Conservation (phyloP, 257 asterid species). For the Asclepias syriaca region DNA sequence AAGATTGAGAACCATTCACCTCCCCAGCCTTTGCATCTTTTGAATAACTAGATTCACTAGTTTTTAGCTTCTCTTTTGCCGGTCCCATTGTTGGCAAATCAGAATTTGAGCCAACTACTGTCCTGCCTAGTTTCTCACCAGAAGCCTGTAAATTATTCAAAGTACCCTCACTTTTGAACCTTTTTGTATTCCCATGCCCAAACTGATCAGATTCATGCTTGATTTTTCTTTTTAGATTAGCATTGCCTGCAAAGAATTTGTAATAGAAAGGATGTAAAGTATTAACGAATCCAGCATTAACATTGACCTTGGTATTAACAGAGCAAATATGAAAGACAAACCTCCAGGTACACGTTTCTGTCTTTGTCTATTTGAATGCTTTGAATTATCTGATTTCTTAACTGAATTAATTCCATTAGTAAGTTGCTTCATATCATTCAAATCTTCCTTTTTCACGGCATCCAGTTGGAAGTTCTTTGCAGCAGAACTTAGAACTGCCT, state of each 20-base stretch:
- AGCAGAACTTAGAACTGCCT: constrained; percentile 21
- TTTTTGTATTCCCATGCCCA: constrained; percentile 35
- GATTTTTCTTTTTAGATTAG: constrained; percentile 42
- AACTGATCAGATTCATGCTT: constrained; percentile 43
- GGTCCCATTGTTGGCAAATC: constrained; percentile 32
- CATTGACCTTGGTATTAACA: constrained; percentile 10
- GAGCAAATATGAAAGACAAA: constrained; percentile 27
- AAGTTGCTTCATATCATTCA: constrained; percentile 45
- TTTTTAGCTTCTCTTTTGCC: constrained; percentile 35
- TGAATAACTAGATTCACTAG: constrained; percentile 17
- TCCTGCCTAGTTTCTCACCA: constrained; percentile 26
- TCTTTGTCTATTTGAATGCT: constrained; percentile 36
- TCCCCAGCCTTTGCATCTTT: constrained; percentile 33
- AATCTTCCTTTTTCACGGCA: constrained; percentile 34
- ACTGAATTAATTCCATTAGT: constrained; percentile 31
- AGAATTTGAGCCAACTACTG: constrained; percentile 21
- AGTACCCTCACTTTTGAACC: constrained; percentile 33
- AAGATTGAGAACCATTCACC: constrained; percentile 29
- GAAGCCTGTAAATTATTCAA: constrained; percentile 29
- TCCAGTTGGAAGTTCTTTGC: constrained; percentile 33
- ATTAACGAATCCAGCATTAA: constrained; percentile 16
- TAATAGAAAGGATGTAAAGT: constrained; percentile 22
- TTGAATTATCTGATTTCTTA: constrained; percentile 29
- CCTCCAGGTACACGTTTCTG: constrained; percentile 49
- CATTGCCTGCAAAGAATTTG: constrained; percentile 51